Percentiles rank a stretch among this genome's conserved stretches.
Conservation (phyloP, 2,329 filamentous ascomycete species). For the Aspergillus proliferans region DNA sequence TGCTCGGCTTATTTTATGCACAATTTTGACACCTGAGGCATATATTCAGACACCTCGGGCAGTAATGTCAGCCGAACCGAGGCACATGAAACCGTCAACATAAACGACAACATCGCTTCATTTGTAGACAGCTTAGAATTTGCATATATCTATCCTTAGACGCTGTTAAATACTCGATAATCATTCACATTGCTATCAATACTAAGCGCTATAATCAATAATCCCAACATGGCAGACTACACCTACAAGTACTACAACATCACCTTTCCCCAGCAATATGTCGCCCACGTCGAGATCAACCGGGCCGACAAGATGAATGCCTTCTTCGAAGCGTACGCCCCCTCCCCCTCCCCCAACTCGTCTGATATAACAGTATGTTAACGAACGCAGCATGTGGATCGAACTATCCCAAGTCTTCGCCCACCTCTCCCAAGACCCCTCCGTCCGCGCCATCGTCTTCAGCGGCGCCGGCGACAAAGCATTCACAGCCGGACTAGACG, state of each 20-base stretch:
- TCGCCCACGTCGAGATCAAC: conserved; percentile 91
- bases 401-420: conserved; percentile 69
- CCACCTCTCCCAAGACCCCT: conserved; percentile 63
- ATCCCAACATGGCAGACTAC: conserved; percentile 18
- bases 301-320: conserved; percentile 81
- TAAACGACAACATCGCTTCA: too few relatives aligned
- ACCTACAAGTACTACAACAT: conserved; percentile 60
- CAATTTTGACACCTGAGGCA: not conserved
- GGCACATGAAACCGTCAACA: not conserved
- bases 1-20: too few relatives aligned
- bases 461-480: conserved; percentile 75
- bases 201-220: not conserved
- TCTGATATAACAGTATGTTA: not conserved
- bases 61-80: not conserved
- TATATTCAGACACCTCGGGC: not conserved
- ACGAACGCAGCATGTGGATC: conserved; percentile 63
- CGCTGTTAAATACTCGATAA: not conserved
- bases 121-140: too few relatives aligned
- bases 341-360: too few relatives aligned
- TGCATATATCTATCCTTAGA: not conserved
- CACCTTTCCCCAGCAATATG: conserved; percentile 62
- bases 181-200: not conserved
- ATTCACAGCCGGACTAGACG: conserved; percentile 82
- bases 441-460: conserved; percentile 70
- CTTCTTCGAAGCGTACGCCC: conserved; percentile 60